Base-by-base conservation (phyloP, 129 eudicot species). In the Escallonia herrerae region DNA sequence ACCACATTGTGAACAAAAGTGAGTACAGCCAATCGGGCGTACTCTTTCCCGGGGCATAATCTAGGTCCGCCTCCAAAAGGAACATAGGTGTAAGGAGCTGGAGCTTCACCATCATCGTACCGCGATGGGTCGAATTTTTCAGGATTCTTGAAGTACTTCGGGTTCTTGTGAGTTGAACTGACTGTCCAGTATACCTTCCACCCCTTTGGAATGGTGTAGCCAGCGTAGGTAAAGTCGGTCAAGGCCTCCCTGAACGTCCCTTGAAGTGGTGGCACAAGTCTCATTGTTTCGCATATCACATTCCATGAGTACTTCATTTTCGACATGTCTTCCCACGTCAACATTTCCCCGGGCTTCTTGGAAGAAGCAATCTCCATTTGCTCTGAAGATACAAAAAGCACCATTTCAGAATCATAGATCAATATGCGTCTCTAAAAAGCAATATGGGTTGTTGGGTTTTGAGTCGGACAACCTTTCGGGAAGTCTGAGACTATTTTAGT, bases 11-110 rank as follows among this genome's bases (percentile, higher is more conserved):
- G 83, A 38, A 79, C 60, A 40, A 79, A 79, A 40, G 72, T 39
- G 14, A 79, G 69, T 12, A 79, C 63, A 0, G 76, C 68, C 3
- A 79, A 59, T 45, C 76, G 42, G 6, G 83, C 83, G 51, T 73
- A 79, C 58, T 79, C 83, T 69, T 73, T 79, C 39, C 83, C 79
- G 2, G 79, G 83, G 56, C 79, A 79, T 52, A 55, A 7, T 67
- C 79, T 73, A n/a, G 79, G 79, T 48, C 83, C 83, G 3, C 83
- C 83, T 42, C 79, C 83, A 42, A 79, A 79, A 9, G 83, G 83
- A 13, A 73, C 79, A 15, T 68, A 73, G 0, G 83, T 51, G 45
- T 72, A 78, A 12, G 82, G 78, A 2, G 67, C 58, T 48, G 77
- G 58, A 7, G 64, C 65, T 47, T 72, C 78, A 0, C 72, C 82